Evolutionary conservation across 148 eudicot genomes (phyloP).

Genomic region (Cornus florida): DNA sequence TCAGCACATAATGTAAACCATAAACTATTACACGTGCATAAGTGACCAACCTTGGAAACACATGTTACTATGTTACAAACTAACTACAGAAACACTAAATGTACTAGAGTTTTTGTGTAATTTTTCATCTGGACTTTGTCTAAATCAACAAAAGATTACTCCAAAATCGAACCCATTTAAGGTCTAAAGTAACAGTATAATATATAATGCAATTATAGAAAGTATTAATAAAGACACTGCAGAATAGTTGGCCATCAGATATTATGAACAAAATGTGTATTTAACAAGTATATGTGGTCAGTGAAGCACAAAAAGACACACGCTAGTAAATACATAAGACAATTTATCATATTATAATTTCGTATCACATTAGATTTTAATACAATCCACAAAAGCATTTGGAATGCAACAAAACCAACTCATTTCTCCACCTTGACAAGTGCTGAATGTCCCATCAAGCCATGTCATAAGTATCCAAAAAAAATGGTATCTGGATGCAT

Average conservation of each 20-base stretch:
- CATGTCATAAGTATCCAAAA: background rate
- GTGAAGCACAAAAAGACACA: background rate
- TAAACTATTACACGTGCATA: too few relatives aligned
- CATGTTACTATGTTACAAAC: background rate
- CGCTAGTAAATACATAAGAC: too few relatives aligned
- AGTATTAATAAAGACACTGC: background rate
- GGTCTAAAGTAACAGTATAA: background rate
- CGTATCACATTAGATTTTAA: too few relatives aligned
- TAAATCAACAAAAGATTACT: background rate
- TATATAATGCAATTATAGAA: background rate
- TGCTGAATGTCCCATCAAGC: background rate
- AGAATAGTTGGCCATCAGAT: background rate
- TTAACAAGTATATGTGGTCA: background rate
- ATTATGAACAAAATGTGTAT: background rate
- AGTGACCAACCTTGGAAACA: background rate
- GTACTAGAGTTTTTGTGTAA: too few relatives aligned
- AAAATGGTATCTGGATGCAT: background rate
- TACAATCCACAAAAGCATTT: background rate
- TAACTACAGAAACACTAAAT: background rate
- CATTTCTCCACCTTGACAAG: background rate
- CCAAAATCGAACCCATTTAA: background rate
- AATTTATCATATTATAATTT: too few relatives aligned
- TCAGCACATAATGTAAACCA: too few relatives aligned
- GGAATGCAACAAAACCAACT: background rate
- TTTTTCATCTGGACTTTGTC: background rate